Evolutionary conservation across 2,329 filamentous ascomycete genomes (phyloP).

Genomic region (Paecilomyces fulvus): DNA sequence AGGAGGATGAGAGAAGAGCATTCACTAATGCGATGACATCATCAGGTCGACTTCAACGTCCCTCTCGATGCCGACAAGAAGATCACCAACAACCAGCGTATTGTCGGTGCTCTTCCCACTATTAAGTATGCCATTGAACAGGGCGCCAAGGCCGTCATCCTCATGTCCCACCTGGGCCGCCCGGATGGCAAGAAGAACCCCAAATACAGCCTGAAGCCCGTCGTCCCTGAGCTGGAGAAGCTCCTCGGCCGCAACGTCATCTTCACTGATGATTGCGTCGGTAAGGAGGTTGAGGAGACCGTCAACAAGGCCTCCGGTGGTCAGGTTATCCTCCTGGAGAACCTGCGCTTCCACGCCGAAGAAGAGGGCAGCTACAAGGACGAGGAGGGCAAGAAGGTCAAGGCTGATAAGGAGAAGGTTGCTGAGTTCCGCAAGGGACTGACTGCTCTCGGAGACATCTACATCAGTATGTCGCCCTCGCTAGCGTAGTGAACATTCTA

Average conservation of each 20-base stretch:
- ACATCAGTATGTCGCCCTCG: slow-evolving; percentile 65
- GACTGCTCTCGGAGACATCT: slow-evolving; percentile 90
- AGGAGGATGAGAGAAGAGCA: slow-evolving; percentile 1
- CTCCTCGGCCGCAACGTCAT: slow-evolving; percentile 74
- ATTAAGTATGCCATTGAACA: slow-evolving; percentile 90
- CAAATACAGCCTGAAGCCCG: slow-evolving; percentile 92
- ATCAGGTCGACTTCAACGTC: slow-evolving; percentile 98
- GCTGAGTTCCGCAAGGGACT: slow-evolving; percentile 90
- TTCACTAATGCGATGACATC: not conserved
- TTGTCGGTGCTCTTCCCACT: slow-evolving; percentile 87
- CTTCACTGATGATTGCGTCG: slow-evolving; percentile 86
- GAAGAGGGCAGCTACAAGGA: slow-evolving; percentile 97
- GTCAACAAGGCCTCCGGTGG: slow-evolving; percentile 76
- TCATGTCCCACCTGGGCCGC: slow-evolving; percentile 98
- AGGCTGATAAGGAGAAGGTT: slow-evolving; percentile 90
- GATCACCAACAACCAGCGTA: slow-evolving; percentile 97
- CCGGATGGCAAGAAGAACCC: slow-evolving; percentile 81
- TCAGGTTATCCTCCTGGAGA: slow-evolving; percentile 86
- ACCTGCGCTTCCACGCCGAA: slow-evolving; percentile 95
- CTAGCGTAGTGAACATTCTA: not conserved
- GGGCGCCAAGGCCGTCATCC: slow-evolving; percentile 82
- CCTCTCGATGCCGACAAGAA: slow-evolving; percentile 89
- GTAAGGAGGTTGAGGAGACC: slow-evolving; percentile 77
- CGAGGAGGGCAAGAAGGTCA: slow-evolving; percentile 89
- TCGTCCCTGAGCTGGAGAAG: slow-evolving; percentile 86